Evolutionary conservation across 768 basidiomycete genomes (phyloP).

Genomic region (Roridomyces roridus): DNA sequence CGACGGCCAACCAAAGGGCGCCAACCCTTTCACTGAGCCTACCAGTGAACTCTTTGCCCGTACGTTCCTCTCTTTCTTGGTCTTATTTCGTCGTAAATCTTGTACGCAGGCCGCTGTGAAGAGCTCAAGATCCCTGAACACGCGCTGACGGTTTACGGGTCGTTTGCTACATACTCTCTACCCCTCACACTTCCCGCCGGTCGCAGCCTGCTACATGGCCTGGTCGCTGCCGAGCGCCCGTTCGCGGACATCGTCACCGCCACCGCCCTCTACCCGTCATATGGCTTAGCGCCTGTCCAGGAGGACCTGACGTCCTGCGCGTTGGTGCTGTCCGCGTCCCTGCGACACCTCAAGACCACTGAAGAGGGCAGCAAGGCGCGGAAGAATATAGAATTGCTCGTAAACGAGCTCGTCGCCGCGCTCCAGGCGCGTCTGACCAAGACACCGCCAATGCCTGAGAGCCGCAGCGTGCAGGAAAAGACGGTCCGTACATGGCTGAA

Average conservation of each 20-base stretch:
- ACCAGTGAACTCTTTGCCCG: constrained; percentile 26
- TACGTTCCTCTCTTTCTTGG: background rate
- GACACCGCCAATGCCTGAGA: constrained; percentile 16
- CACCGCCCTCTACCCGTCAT: constrained; percentile 12
- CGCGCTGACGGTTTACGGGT: constrained; percentile 19
- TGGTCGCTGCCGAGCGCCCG: constrained; percentile 10
- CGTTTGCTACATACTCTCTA: constrained; percentile 12
- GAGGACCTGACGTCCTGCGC: constrained; percentile 19
- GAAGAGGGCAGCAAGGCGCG: background rate
- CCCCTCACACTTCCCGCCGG: constrained; percentile 22
- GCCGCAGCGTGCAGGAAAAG: constrained; percentile 21
- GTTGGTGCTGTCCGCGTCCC: constrained; percentile 17
- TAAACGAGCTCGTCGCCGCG: background rate
- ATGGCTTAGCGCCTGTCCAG: constrained; percentile 9
- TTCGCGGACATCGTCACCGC: constrained; percentile 14
- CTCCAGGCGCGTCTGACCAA: background rate
- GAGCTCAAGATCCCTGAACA: constrained; percentile 21
- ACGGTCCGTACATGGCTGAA: constrained; percentile 19
- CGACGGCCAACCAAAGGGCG: constrained; percentile 21
- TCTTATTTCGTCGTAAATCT: background rate
- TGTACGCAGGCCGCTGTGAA: constrained; percentile 10
- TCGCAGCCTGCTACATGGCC: constrained; percentile 17
- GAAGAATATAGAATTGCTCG: background rate
- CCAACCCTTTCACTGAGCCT: constrained; percentile 7
- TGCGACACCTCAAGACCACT: constrained; percentile 6